Evolutionary conservation across 139 green algal species (phyloP), one percentile per base, ranked within the genome.

Genomic region (Chlorella sp.): DNA sequence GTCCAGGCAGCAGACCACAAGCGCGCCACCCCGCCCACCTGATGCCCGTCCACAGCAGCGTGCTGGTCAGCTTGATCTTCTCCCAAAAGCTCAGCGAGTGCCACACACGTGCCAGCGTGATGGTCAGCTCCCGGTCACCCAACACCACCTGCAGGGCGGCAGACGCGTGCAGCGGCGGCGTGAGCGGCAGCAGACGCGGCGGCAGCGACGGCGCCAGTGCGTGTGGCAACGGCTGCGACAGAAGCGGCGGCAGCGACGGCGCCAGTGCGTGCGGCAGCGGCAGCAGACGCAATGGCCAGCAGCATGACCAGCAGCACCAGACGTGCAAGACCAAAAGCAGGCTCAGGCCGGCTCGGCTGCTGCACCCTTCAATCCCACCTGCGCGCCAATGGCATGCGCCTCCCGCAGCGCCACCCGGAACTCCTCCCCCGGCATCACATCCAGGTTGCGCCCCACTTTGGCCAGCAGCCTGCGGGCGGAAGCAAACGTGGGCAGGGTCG

Each of bases 321-420:
- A 34, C 34, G 44, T 51, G 44, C 44, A 51, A n/a, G n/a, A n/a
- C n/a, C n/a, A n/a, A n/a, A n/a, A n/a, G n/a, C n/a, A n/a, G n/a
- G n/a, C n/a, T n/a, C n/a, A n/a, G n/a, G n/a, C n/a, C n/a, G n/a
- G n/a, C n/a, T n/a, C n/a, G n/a, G n/a, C n/a, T n/a, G n/a, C n/a
- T n/a, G n/a, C n/a, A n/a, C n/a, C n/a, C n/a, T n/a, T n/a, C n/a
- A n/a, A n/a, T n/a, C 51, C 51, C 69, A 90, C 85, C 70, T 87
- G 69, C 7, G 89, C 89, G 18, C 74, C 87, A 11, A 92, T 79
- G 15, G 80, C 69, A 23, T 85, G 64, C 17, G 92, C 89, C 74
- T 94, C 92, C 25, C 85, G 74, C 39, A 91, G 70, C 12, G 92
- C 92, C 41, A 94, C 92, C 41, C 92, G 47, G 47, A 95, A 95